phyloP scores from a whole-genome alignment of 164 flowering plant species.

The Vitis amurensis region DNA sequence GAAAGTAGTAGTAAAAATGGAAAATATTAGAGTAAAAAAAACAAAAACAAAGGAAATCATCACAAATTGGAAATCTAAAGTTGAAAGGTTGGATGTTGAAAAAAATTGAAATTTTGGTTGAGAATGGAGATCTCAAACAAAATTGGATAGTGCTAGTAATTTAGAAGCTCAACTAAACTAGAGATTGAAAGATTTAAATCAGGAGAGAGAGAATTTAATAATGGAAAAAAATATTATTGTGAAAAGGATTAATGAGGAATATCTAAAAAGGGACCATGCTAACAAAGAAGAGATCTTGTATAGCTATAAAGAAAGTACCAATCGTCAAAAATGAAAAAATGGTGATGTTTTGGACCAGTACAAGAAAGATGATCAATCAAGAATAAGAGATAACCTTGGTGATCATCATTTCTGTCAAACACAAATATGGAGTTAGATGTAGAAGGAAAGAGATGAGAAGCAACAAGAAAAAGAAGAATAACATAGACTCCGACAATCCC shows the following conservation, averaged over 20 bases:
- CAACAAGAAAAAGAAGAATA: too few relatives aligned
- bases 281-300: too few relatives aligned
- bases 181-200: conserved; percentile 34
- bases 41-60: conserved; percentile 39
- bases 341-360: too few relatives aligned
- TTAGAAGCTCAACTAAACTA: conserved; percentile 38
- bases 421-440: too few relatives aligned
- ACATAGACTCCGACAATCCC: too few relatives aligned
- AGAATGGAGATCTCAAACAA: conserved; percentile 34
- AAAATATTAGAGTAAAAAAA: conserved; percentile 28
- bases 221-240: conserved; percentile 26
- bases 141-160: conserved; percentile 31
- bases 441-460: too few relatives aligned
- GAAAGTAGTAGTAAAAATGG: conserved; percentile 33
- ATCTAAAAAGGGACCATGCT: too few relatives aligned
- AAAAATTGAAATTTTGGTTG: conserved; percentile 24
- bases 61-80: conserved; percentile 37
- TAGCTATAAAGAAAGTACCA: too few relatives aligned
- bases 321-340: too few relatives aligned
- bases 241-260: conserved; percentile 36
- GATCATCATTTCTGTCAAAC: too few relatives aligned
- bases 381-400: too few relatives aligned
- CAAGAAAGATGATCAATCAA: too few relatives aligned
- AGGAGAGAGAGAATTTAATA: conserved; percentile 36
- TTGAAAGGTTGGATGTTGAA: conserved; percentile 33